Evolutionary conservation across 768 basidiomycete species (phyloP), one percentile per base, ranked within the genome.

Genomic region (Suillus fuscotomentosus): DNA sequence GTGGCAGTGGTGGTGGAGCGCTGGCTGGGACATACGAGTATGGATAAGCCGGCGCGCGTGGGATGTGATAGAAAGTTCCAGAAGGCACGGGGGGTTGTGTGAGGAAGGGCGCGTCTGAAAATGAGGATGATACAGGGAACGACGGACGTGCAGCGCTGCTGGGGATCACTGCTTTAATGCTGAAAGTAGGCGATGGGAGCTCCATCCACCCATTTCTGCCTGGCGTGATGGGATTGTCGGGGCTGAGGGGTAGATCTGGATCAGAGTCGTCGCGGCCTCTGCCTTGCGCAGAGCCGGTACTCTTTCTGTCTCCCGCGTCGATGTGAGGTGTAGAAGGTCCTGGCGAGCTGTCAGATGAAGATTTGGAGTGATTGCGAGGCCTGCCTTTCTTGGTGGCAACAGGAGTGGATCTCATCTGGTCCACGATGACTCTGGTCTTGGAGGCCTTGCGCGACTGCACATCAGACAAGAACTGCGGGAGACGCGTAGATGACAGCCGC

Each of bases 401-500:
- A 17, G 69, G 63, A 53, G 75, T 71, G 8, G 80, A 84, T 61
- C 85, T 81, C 47, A 88, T 71, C 42, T 80, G 79, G 66, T 88
- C 86, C 38, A 88, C 84, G 48, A 88, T 84, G 66, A 84, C 82
- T 14, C 87, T 80, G 22, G 87, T 88, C 69, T 82, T 83, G 24
- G 86, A 88, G 39, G 78, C 70, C 24, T 84, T 78, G 13, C 75
- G 78, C 60, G 74, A 66, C 69, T 24, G 61, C 20, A 69, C 68
- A 42, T 82, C 81, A 54, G 82, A 79, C 34, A 86, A 74, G 73
- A 85, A 85, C 9, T 82, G 76, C 0, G 85, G 84, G 27, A 87
- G 76, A 57, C 83, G 75, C 34, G 75, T 73, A 3, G 74, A 67
- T 27, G 75, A 73, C 9, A 76, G 73, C 42, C 75, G 70, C 51